phyloP scores from a whole-genome alignment of 1,139 yeast species.

The Zygoascus sp. region DNA sequence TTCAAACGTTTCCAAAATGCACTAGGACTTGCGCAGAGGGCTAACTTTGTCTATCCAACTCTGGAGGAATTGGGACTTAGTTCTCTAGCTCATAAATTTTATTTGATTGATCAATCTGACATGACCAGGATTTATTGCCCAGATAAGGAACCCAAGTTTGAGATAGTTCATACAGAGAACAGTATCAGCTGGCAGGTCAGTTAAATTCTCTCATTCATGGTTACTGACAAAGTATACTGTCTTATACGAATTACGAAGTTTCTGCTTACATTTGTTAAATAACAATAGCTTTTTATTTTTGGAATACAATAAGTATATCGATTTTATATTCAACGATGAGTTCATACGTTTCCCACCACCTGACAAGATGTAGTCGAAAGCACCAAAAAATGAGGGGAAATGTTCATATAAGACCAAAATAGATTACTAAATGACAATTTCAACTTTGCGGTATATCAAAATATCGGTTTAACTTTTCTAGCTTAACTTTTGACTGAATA shows the following conservation, averaged over 20 bases:
- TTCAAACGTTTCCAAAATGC: constrained; percentile 9
- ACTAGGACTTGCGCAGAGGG: constrained; percentile 3
- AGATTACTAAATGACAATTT: background rate
- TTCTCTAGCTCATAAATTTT: constrained; percentile 8
- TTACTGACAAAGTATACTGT: background rate
- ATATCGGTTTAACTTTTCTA: background rate
- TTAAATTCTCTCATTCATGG: background rate
- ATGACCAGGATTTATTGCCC: constrained; percentile 3
- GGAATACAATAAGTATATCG: too few relatives aligned
- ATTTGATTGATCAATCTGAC: constrained; percentile 14
- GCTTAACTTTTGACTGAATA: too few relatives aligned
- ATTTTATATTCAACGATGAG: too few relatives aligned
- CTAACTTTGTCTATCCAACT: constrained; percentile 6
- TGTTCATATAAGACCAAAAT: background rate
- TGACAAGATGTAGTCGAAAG: too few relatives aligned
- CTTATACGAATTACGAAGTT: background rate
- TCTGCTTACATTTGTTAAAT: background rate
- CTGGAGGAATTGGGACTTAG: constrained; percentile 7
- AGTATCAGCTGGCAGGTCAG: background rate
- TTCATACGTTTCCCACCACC: too few relatives aligned
- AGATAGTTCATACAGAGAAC: constrained; percentile 1
- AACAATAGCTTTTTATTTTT: background rate
- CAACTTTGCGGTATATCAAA: too few relatives aligned
- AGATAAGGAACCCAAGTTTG: background rate
- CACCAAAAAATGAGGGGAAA: too few relatives aligned